Evolutionary conservation across 495 filamentous ascomycete genomes (phyloP), one percentile per base, ranked within the genome.

Genomic region (Cryomyces minteri): DNA sequence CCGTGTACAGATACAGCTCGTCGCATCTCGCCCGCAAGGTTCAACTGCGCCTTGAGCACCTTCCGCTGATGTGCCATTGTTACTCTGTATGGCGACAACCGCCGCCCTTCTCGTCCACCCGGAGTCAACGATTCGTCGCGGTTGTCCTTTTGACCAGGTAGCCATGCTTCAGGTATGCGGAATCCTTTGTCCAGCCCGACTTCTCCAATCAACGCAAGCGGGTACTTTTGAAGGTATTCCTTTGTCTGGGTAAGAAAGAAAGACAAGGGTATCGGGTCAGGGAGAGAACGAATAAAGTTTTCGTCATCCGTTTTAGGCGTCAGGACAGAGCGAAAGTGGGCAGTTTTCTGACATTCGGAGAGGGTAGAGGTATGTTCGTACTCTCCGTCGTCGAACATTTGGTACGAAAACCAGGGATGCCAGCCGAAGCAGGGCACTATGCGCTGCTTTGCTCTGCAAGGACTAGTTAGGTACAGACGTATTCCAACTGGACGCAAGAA

Each of bases 391-490:
- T 87, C 76, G 51, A 76, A 74, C 45, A 94, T 72, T 50, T 92
- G 81, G 57, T 98, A 71, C 1, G 88, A 90, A 62, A 96, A 98
- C 90, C 90, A 98, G 1, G 92, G 92, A 60, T 98, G 90, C 86
- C 88, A 94, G n/a, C 90, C 90, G 64, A 94, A 98, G 31, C 77
- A 79, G 0, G 90, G 88, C 1, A 95, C 49, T 9, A 94, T 55
- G 42, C 55, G 50, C 59, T 52, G 51, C 43, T 56, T 38, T 51
- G 44, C 36, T 28, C 38, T 44, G 49, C 43, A 50, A 4, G 43
- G 1, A n/a, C 18, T 25, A 2, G 18, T 25, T 25, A 25, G 18
- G 1, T 25, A 32, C 6, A 36, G 11, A 6, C 43, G 18, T 25
- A 2, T 25, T 25, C 18, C 18, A 25, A 25, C 18, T 25, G 2